Evolutionary conservation across 2,329 filamentous ascomycete genomes (phyloP), one percentile per base, ranked within the genome.

Genomic region (Tolypocladium ovalisporum): DNA sequence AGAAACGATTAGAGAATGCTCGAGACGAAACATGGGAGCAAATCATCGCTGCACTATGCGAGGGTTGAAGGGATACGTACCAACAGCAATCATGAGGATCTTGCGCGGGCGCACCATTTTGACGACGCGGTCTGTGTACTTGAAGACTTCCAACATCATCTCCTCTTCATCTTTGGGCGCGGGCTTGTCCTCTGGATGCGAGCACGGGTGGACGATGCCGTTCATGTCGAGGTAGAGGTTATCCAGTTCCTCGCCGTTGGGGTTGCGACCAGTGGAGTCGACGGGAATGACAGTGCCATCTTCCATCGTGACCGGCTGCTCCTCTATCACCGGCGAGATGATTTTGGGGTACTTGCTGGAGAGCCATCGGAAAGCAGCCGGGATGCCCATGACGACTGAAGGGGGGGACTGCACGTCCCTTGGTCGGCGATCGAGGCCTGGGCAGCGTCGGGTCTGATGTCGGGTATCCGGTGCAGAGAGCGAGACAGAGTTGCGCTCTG

Each of bases 191-290:
- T 99, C 94, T 0, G 94, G 94, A 75, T 99, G 94, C 52, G 93
- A 96, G 76, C 94, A 99, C 36, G 95, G 95, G 77, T 99, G 94
- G 40, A 99, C 94, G 64, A 99, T 99, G 70, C 94, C 95, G 73
- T 99, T 99, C 93, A 99, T 97, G 68, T 99, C 94, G 62, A 99
- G 83, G 69, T 99, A 99, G 7, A 99, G 79, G 68, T 99, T 99
- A 75, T 99, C 93, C 68, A 96, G 89, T 73, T 99, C 94, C 75
- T 97, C 93, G 70, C 91, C 91, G 74, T 99, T 99, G 3, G 95
- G 95, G 68, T 99, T 99, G 7, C 90, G 85, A 42, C 83, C 79
- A 8, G 88, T 91, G 13, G 84, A 86, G 70, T 99, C 91, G 60
- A 97, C 84, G 2, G 94, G 94, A 58, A 97, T 87, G 64, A 83